A percentile compares a stretch with the other conserved stretches of the same genome.
phyloP scores from a whole-genome alignment of 2,329 filamentous ascomycete species.

The Chaetomium strumarium region DNA sequence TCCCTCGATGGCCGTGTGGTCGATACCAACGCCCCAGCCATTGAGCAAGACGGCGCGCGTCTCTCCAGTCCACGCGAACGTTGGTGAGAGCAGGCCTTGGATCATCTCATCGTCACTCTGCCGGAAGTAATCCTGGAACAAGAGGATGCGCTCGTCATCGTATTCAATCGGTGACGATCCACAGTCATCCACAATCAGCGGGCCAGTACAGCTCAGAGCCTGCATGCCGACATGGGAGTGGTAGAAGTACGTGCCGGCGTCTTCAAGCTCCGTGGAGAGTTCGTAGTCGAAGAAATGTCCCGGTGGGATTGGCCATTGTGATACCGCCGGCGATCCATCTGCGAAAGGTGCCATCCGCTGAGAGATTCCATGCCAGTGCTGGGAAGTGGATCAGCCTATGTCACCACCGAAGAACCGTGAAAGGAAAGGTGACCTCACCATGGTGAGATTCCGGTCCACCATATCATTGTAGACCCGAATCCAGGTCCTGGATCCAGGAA shows the following conservation, averaged over 20 bases:
- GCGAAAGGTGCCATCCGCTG: slow-evolving; percentile 56
- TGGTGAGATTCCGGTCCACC: slow-evolving; percentile 47
- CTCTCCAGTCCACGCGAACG: slow-evolving; percentile 56
- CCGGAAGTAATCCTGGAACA: slow-evolving; percentile 52
- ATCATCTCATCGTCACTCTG: slow-evolving; percentile 48
- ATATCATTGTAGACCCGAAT: slow-evolving; percentile 56
- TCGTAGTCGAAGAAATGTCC: slow-evolving; percentile 63
- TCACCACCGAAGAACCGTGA: not conserved
- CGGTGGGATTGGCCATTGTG: slow-evolving; percentile 61
- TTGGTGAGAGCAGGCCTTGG: slow-evolving; percentile 40
- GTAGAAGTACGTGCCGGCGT: slow-evolving; percentile 62
- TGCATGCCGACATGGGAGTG: slow-evolving; percentile 63
- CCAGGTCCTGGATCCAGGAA: slow-evolving; percentile 44
- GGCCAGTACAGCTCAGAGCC: slow-evolving; percentile 50
- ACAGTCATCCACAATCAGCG: slow-evolving; percentile 52
- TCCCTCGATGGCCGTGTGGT: slow-evolving; percentile 16
- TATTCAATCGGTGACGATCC: slow-evolving; percentile 49
- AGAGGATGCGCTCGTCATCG: slow-evolving; percentile 54
- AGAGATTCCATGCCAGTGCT: slow-evolving; percentile 65
- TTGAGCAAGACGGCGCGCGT: slow-evolving; percentile 53
- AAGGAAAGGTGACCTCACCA: slow-evolving; percentile 35
- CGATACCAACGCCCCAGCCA: slow-evolving; percentile 43
- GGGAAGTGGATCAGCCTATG: not conserved
- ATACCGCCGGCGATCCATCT: slow-evolving; percentile 54
- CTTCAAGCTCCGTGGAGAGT: slow-evolving; percentile 44